These are phyloP conservation scores for Aspergillus fumigatus DNA, from an alignment of 2,329 filamentous ascomycete species.

Conservation along the genomic window DNA sequence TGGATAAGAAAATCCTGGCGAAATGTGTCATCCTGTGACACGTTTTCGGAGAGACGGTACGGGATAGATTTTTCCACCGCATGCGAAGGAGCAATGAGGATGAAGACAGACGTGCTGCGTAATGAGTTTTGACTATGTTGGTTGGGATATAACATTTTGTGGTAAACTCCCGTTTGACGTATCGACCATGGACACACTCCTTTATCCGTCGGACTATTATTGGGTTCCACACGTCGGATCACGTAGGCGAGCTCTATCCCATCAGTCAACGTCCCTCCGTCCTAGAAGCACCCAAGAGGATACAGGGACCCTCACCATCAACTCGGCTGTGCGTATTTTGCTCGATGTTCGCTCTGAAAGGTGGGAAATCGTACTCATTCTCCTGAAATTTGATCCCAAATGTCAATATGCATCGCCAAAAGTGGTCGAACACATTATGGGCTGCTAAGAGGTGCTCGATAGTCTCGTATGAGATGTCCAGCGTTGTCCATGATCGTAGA, in stretches of 20 bases:
- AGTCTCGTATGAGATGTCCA: conserved; percentile 10
- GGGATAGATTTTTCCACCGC: background rate
- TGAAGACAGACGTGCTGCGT: background rate
- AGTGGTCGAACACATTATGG: conserved; percentile 5
- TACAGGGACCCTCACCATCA: background rate
- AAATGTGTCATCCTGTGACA: background rate
- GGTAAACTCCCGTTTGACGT: conserved; percentile 13
- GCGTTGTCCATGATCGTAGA: conserved; percentile 8
- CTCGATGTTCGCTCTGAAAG: background rate
- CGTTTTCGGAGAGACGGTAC: background rate
- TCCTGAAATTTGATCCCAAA: conserved; percentile 7
- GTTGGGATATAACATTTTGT: conserved; percentile 5
- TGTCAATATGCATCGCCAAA: conserved; percentile 9
- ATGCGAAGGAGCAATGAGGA: conserved; percentile 7
- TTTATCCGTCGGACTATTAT: background rate
- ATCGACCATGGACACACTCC: conserved; percentile 11
- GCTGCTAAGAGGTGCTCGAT: conserved; percentile 3
- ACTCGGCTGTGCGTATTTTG: background rate
- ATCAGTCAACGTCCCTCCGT: background rate
- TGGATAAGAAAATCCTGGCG: conserved; percentile 3
- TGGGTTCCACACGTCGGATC: conserved; percentile 9
- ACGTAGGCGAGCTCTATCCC: conserved; percentile 9
- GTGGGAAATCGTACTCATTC: conserved; percentile 12
- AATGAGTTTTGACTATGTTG: background rate
- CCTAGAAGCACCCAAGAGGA: background rate